Percentiles rank a stretch among this genome's conserved stretches.
phyloP scores from a whole-genome alignment of 139 green algal genomes.

The Monoraphidium neglectum region DNA sequence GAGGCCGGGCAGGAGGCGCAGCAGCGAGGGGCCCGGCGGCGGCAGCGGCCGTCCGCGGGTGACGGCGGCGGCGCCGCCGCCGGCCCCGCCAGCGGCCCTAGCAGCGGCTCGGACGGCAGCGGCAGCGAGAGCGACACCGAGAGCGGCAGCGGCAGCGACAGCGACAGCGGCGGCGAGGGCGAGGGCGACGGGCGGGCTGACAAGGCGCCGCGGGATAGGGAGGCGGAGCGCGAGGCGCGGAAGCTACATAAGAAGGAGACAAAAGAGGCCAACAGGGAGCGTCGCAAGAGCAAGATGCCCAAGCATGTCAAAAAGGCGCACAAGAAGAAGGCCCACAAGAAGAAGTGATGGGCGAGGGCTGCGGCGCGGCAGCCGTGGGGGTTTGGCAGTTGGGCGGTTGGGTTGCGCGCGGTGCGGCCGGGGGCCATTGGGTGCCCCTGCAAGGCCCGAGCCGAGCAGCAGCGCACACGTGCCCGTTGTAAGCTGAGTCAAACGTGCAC shows the following conservation, averaged over 20 bases:
- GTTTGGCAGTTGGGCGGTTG: no score
- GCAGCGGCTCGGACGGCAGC: constrained; percentile 36
- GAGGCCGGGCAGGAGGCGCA: no score
- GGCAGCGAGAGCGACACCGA: constrained; percentile 4
- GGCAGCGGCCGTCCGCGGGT: not conserved
- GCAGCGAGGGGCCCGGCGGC: not conserved
- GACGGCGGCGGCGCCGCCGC: constrained; percentile 6
- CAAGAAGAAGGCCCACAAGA: constrained; percentile 57
- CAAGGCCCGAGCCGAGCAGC: no score
- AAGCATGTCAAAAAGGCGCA: constrained; percentile 95
- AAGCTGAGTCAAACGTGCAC: no score
- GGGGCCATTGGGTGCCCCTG: no score
- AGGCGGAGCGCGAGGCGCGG: constrained; percentile 51
- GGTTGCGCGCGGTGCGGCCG: no score
- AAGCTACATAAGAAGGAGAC: constrained; percentile 83
- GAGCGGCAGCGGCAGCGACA: constrained; percentile 11
- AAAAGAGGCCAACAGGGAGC: constrained; percentile 90
- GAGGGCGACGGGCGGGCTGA: not conserved
- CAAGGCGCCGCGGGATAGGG: constrained; percentile 38
- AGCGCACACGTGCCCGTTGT: no score
- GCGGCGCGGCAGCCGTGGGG: no score
- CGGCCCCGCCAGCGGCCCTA: not conserved
- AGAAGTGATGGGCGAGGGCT: constrained; percentile 38
- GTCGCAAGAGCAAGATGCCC: constrained; percentile 88
- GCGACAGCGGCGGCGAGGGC: constrained; percentile 9